Evolutionary conservation across 345 rosid genomes (phyloP).

Genomic region (Lepidium aucheri): DNA sequence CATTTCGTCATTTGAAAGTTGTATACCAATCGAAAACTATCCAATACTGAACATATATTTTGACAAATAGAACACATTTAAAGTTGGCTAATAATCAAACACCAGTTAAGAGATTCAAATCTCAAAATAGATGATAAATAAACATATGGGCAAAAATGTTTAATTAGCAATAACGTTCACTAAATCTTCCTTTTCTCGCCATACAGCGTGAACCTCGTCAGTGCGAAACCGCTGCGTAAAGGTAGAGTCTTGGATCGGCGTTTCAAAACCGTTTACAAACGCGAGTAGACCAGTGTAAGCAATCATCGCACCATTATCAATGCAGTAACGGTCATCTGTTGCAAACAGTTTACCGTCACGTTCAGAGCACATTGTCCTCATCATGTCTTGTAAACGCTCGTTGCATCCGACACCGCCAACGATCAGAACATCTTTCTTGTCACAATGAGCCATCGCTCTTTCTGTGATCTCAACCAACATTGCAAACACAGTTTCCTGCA

Average conservation of each 20-base stretch:
- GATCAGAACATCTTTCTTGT: constrained; percentile 79
- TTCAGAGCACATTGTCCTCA: constrained; percentile 89
- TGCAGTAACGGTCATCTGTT: constrained; percentile 83
- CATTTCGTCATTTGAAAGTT: too few relatives aligned
- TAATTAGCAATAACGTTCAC: too few relatives aligned
- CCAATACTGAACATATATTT: too few relatives aligned
- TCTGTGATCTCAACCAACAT: constrained; percentile 98
- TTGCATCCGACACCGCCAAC: constrained; percentile 98
- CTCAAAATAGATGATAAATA: too few relatives aligned
- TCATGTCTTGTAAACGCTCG: constrained; percentile 91
- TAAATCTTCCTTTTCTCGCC: constrained; percentile 57
- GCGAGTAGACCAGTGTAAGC: constrained; percentile 92
- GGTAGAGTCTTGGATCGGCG: constrained; percentile 74
- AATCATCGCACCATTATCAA: constrained; percentile 97
- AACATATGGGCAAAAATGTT: too few relatives aligned
- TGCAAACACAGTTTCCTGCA: constrained; percentile 78
- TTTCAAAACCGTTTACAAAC: constrained; percentile 56
- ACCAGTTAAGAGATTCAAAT: too few relatives aligned
- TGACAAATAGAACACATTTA: too few relatives aligned
- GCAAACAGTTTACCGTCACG: constrained; percentile 80
- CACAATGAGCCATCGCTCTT: constrained; percentile 97
- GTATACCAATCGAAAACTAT: too few relatives aligned
- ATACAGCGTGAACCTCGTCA: constrained; percentile 85
- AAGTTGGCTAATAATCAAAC: too few relatives aligned
- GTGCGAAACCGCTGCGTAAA: constrained; percentile 93